Evolutionary conservation across 371 early-diverging fungal species (phyloP), one percentile per base, ranked within the genome.

Genomic region (Quaeritorhiza haematococci): DNA sequence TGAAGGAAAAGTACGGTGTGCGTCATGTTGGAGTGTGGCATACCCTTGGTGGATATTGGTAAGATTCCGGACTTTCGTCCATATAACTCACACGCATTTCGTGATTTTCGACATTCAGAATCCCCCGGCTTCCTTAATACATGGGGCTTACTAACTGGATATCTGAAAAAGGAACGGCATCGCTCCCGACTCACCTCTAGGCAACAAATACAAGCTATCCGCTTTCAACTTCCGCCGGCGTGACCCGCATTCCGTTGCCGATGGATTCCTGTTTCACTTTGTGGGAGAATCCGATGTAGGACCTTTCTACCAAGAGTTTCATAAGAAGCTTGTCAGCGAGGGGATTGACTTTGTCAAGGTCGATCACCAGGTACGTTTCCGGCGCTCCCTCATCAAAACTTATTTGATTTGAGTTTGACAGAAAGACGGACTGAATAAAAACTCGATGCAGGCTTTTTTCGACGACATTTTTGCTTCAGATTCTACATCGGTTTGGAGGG

Each of bases 41-140:
- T 46, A 62, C 67, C 48, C 52, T 78, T 13, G 67, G 67, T 58
- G 79, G 79, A 2, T 75, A 73, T 34, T 79, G 79, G 79, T 29
- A 62, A 41, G 77, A 71, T 10, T 44, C 70, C 10, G 57, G 58
- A 56, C n/a, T n/a, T n/a, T n/a, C n/a, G n/a, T n/a, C n/a, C n/a
- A n/a, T n/a, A n/a, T n/a, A n/a, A n/a, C n/a, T n/a, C n/a, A n/a
- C n/a, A n/a, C n/a, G n/a, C n/a, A n/a, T n/a, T n/a, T n/a, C n/a
- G n/a, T n/a, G n/a, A n/a, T n/a, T n/a, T 21, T n/a, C 15, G 26
- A 35, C 2, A 30, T 28, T 21, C 28, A 57, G 21, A 44, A 53
- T 26, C 21, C 17, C 6, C 19, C 54, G 27, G 4, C 48, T 2
- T 28, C 27, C 35, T 38, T 8, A 38, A 8, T 15, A 28, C 21